Evolutionary conservation across 2,329 filamentous ascomycete species (phyloP), one percentile per base, ranked within the genome.

Genomic region (Cercospora sp.): DNA sequence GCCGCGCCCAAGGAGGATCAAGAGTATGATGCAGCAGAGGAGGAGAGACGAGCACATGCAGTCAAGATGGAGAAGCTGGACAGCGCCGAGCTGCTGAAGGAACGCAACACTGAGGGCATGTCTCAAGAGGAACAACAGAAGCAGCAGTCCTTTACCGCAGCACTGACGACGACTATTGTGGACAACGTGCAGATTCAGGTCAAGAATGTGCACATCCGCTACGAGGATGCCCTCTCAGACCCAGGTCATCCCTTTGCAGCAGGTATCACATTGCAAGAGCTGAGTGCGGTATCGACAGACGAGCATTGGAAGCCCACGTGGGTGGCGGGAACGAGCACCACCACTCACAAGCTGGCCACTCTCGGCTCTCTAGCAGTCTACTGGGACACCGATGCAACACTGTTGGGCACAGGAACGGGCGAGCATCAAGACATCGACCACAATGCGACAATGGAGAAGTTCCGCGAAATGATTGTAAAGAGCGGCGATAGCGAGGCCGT

Each of bases 21-120:
- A 28, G 91, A 94, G 75, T 98, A 96, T 79, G 90, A 99, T 73
- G 89, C 94, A 67, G 92, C 94, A 10, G 95, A 99, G 77, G 95
- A 99, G 80, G 92, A 94, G 73, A 87, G 89, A 63, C 87, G 95
- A 77, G 89, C 88, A 69, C 93, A 97, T 78, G 87, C 90, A n/a
- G 87, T 99, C 76, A 99, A 99, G 83, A 96, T 99, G 88, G 95
- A 99, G 81, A 97, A 97, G 81, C 87, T 99, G 6, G 95, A 99
- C 79, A 96, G 93, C 73, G 95, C 95, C 1, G 95, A 99, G 81
- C 83, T 99, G 71, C 83, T 99, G 72, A 96, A 96, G 79, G 94
- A 98, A 77, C 88, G 91, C 63, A 96, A 91, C 69, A 89, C 90
- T n/a, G 94, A 97, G 78, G 94, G 94, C 57, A 90, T 98, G 85